A percentile compares a stretch with the other conserved stretches of the same genome.
phyloP scores from a whole-genome alignment of 2,329 filamentous ascomycete species.

The Alternaria burnsii region DNA sequence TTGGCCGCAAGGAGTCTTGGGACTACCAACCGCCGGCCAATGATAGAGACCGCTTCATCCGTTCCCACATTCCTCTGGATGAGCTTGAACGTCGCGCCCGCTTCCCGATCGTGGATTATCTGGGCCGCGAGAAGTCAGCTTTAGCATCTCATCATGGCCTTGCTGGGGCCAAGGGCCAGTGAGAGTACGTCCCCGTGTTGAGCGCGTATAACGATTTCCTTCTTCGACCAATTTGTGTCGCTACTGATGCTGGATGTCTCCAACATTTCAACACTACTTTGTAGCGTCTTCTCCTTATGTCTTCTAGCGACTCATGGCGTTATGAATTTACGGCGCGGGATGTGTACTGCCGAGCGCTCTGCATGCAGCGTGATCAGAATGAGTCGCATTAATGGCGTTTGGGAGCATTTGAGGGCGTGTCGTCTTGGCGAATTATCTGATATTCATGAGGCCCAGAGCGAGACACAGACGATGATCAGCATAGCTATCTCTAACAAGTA shows the following conservation, averaged over 20 bases:
- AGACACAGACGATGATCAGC: neutral
- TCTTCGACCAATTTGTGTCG: neutral
- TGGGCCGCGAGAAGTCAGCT: conserved; percentile 51
- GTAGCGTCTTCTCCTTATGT: neutral
- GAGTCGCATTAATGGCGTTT: conserved; percentile 1
- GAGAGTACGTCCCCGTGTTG: neutral
- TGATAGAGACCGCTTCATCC: conserved; percentile 76
- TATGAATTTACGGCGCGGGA: conserved; percentile 1
- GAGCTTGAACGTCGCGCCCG: conserved; percentile 80
- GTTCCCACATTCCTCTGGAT: conserved; percentile 81
- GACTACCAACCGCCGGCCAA: conserved; percentile 81
- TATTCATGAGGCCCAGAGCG: neutral
- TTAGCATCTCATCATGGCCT: conserved; percentile 45
- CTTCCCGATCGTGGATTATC: conserved; percentile 67
- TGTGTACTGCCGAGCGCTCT: neutral
- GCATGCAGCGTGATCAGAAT: conserved; percentile 6
- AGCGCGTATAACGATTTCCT: neutral
- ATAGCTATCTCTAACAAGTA: neutral
- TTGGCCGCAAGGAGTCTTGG: conserved; percentile 76
- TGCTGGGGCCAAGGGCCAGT: conserved; percentile 49
- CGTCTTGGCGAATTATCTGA: neutral
- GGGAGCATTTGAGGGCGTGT: neutral
- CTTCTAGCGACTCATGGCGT: conserved; percentile 14
- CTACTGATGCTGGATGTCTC: neutral
- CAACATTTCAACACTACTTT: neutral